Evolutionary conservation across 2,329 filamentous ascomycete species (phyloP), one percentile per base, ranked within the genome.

Genomic region (Aspergillus persii): DNA sequence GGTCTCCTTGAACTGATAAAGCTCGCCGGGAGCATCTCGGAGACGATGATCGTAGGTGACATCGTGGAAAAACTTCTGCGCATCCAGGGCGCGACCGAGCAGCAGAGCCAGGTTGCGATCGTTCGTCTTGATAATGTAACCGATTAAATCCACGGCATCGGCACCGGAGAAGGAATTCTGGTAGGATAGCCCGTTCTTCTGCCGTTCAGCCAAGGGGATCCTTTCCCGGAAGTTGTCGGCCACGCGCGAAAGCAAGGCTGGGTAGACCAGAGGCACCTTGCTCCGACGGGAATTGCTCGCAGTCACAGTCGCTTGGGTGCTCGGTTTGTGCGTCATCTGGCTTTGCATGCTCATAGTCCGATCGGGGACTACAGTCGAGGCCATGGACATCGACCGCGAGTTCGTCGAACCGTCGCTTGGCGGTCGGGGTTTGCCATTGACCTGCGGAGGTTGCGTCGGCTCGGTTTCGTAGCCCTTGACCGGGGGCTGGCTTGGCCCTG

Each of bases 1-100:
- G 2, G 89, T 96, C 78, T 98, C 94, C 67, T 90, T 88, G 77
- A 99, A 99, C 73, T 98, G 94, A 75, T 98, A 99, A 75, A 99
- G 90, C 76, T 99, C 95, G 54, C 89, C 89, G 46, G 89, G 86
- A n/a, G 94, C 96, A 76, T 99, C 95, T 76, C 95, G 90, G 69
- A 99, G 80, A 51, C 95, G 86, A 76, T 99, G 95, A 69, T 97
- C 94, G 76, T 99, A 99, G 0, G 94, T 97, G 53, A 98, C 95
- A 82, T 99, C 95, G 79, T 99, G 95, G 74, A 99, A 99, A 79
- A 96, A 97, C 74, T 98, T 98, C 73, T 99, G 95, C 27, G 95
- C 95, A 77, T 99, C 95, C 61, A 99, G 80, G 47, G 95, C 92
- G 72, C 95, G 86, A 62, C 95, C 95, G 15, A 99, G 81, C 8